phyloP scores from a whole-genome alignment of 129 eudicot genomes.

The Artemisia argyi region DNA sequence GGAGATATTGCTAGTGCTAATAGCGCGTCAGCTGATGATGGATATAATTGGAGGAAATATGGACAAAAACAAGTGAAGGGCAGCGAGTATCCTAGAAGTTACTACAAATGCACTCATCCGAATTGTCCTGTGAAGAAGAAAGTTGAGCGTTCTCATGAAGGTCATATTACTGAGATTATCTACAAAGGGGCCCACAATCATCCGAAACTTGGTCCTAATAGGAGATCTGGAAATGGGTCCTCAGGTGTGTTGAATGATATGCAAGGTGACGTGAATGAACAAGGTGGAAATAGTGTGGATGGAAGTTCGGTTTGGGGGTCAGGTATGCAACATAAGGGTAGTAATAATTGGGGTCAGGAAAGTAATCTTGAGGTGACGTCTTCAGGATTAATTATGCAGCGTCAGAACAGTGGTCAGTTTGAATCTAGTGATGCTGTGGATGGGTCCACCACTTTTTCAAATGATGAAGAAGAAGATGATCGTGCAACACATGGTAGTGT shows the following conservation, averaged over 20 bases:
- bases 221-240: slow-evolving; percentile 55
- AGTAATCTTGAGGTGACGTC: slow-evolving; percentile 58
- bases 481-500: slow-evolving; percentile 79
- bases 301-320: slow-evolving; percentile 47
- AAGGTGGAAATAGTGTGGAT: slow-evolving; percentile 47
- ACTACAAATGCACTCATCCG: slow-evolving; percentile 84
- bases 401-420: slow-evolving; percentile 39
- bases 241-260: slow-evolving; percentile 41
- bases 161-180: slow-evolving; percentile 80
- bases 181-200: slow-evolving; percentile 90
- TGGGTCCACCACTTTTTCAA: slow-evolving; percentile 65
- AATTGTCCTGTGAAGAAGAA: slow-evolving; percentile 87
- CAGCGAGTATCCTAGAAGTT: slow-evolving; percentile 87
- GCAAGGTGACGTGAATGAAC: slow-evolving; percentile 49
- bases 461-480: slow-evolving; percentile 78
- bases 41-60: slow-evolving; percentile 88
- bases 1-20: slow-evolving; percentile 46
- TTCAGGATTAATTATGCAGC: slow-evolving; percentile 41
- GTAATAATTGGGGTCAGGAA: slow-evolving; percentile 33
- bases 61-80: slow-evolving; percentile 97
- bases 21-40: slow-evolving; percentile 63
- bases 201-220: slow-evolving; percentile 62
- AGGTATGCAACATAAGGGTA: slow-evolving; percentile 38
- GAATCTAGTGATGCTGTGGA: slow-evolving; percentile 69
- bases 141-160: slow-evolving; percentile 80